phyloP scores from a whole-genome alignment of 805 yeast species.

The Lachancea thermotolerans region DNA sequence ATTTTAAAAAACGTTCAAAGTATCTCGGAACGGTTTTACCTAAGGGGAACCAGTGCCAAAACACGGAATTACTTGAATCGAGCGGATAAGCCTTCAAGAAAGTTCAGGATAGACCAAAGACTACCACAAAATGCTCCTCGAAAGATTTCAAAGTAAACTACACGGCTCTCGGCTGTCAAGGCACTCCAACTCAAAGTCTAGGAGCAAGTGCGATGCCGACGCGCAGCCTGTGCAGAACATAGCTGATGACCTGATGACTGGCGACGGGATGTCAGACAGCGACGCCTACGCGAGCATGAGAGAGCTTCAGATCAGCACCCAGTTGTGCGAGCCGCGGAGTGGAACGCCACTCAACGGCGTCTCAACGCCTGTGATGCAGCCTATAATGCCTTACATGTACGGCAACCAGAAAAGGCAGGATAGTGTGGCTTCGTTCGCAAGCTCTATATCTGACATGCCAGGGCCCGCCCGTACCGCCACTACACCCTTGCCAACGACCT shows the following conservation, averaged over 20 bases:
- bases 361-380: constrained; percentile 11
- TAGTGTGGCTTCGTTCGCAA: constrained; percentile 26
- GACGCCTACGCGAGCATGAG: neutral
- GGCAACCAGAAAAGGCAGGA: constrained; percentile 19
- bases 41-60: too few species aligned
- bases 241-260: constrained; percentile 6
- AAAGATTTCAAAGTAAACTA: constrained; percentile 17
- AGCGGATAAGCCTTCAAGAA: neutral
- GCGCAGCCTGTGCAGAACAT: neutral
- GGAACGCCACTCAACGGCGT: constrained; percentile 5
- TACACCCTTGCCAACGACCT: constrained; percentile 6
- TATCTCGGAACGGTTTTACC: too few species aligned
- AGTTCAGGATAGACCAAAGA: neutral
- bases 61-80: too few species aligned
- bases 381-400: constrained; percentile 12
- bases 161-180: constrained; percentile 10
- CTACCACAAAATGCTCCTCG: constrained; percentile 12
- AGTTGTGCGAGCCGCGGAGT: constrained; percentile 1
- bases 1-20: too few species aligned
- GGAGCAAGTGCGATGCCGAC: neutral
- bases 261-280: constrained; percentile 9
- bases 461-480: constrained; percentile 6
- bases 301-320: constrained; percentile 6
- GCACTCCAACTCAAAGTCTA: neutral
- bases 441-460: constrained; percentile 25